Evolutionary conservation across 139 green algal genomes (phyloP), one percentile per base, ranked within the genome.

Genomic region (Chlamydomonas sphaeroides): DNA sequence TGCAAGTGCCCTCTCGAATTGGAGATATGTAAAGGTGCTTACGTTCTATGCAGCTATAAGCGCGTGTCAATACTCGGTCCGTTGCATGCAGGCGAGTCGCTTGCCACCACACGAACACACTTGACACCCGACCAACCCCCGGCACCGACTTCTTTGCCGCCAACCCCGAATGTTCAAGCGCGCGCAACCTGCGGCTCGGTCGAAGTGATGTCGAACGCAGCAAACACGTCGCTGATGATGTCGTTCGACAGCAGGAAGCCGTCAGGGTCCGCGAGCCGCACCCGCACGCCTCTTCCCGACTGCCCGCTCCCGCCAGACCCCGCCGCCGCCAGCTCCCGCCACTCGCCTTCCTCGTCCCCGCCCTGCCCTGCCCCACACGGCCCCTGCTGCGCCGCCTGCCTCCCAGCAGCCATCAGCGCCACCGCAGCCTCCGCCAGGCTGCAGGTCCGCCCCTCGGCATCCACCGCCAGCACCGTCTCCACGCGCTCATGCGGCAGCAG

Each of bases 241-340:
- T 95, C 92, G 67, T 98, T 99, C 18, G 85, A 94, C 5, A 98
- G 25, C 56, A 99, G 72, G 62, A 98, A 96, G 0, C 96, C 96
- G 26, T 92, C 78, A 20, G 96, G 95, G 81, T 98, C 95, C 15
- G 88, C 88, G 20, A 98, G 78, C 14, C 92, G 81, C 38, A 97
- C 53, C 23, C 83, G 42, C 30, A 36, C 15, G 23, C 33, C 42
- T 0, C 39, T 28, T 10, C 23, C 56, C 17, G 56, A 21, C 56
- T 21, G 23, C 15, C 23, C 18, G 23, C 23, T 25, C 56, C 18
- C 56, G 23, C 23, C 23, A 8, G 56, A 62, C 56, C 56, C 56
- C 17, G 56, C 56, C 25, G 56, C 56, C 17, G 23, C 23, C 56
- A 26, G 18, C 15, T 21, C 6, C 49, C 7, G 7, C 49, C 2